Conservation (phyloP, 1,284 basidiomycete genomes). For the Leccinum pallidistipes region DNA sequence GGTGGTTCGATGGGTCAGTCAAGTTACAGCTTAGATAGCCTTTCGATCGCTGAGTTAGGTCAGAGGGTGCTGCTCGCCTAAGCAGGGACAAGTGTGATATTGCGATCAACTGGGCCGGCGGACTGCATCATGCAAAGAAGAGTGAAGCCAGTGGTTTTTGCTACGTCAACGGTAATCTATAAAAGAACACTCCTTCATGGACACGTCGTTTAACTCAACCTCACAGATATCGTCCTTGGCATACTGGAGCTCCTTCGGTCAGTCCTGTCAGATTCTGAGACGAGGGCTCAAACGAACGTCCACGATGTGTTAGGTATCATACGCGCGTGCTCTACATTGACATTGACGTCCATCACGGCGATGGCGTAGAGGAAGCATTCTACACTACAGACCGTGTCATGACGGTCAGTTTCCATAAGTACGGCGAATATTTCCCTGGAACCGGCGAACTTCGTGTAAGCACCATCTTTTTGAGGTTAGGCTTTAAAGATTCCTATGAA, state of each 20-base stretch:
- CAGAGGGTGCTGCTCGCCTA: conserved; percentile 95
- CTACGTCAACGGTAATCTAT: conserved; percentile 86
- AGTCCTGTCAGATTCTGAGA: conserved; percentile 16
- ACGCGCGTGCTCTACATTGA: conserved; percentile 96
- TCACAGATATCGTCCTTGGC: conserved; percentile 92
- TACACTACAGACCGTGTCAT: conserved; percentile 99
- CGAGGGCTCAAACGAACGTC: neutral
- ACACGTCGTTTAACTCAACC: neutral
- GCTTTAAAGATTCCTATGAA: conserved; percentile 7
- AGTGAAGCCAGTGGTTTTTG: conserved; percentile 98
- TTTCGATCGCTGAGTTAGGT: conserved; percentile 6
- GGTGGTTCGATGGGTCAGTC: conserved; percentile 95
- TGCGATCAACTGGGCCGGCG: conserved; percentile 98
- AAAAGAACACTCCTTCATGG: neutral
- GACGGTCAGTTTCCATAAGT: conserved; percentile 99
- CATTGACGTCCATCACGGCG: conserved; percentile 98
- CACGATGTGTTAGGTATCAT: conserved; percentile 70
- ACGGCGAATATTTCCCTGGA: conserved; percentile 99
- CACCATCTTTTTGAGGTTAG: conserved; percentile 8
- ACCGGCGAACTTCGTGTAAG: conserved; percentile 92
- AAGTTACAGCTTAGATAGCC: neutral
- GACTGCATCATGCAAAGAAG: conserved; percentile 98
- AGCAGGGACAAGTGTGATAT: conserved; percentile 99
- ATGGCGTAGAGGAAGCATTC: conserved; percentile 99
- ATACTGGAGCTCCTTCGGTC: conserved; percentile 92